These are phyloP conservation scores for Talaromyces sp. DNA, from an alignment of 2,329 filamentous ascomycete genomes.

Conservation along the genomic window DNA sequence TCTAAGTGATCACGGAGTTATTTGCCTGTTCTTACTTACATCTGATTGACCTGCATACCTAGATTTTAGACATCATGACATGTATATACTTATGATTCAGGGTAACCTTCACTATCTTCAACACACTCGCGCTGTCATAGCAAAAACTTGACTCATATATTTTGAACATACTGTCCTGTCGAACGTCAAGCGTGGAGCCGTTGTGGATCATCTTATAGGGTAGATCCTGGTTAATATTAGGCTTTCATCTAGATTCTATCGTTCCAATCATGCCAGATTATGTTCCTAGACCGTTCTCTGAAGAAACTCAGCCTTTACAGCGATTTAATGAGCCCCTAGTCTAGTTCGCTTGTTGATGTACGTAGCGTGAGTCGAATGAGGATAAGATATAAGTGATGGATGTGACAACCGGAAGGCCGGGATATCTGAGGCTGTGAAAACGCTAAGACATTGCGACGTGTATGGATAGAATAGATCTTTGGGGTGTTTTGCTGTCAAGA, in stretches of 20 bases:
- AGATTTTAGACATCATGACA: background rate
- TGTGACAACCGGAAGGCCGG: background rate
- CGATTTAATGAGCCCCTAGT: background rate
- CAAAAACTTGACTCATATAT: background rate
- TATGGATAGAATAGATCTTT: background rate
- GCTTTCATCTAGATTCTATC: background rate
- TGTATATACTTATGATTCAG: background rate
- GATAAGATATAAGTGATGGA: background rate
- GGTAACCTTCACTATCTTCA: background rate
- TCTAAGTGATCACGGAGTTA: background rate
- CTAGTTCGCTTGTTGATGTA: background rate
- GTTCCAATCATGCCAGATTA: background rate
- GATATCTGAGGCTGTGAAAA: background rate
- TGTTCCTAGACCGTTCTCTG: background rate
- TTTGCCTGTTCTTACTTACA: background rate
- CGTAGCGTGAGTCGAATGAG: background rate
- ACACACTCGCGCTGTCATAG: background rate
- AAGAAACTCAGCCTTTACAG: background rate
- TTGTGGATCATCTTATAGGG: conserved; percentile 1
- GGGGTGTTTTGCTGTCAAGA: background rate
- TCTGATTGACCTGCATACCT: background rate
- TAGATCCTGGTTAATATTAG: background rate
- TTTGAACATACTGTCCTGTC: background rate
- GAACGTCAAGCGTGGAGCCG: background rate
- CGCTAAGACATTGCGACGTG: background rate